Evolutionary conservation across 2,329 filamentous ascomycete species (phyloP), one percentile per base, ranked within the genome.

Genomic region (Beauveria sp.): DNA sequence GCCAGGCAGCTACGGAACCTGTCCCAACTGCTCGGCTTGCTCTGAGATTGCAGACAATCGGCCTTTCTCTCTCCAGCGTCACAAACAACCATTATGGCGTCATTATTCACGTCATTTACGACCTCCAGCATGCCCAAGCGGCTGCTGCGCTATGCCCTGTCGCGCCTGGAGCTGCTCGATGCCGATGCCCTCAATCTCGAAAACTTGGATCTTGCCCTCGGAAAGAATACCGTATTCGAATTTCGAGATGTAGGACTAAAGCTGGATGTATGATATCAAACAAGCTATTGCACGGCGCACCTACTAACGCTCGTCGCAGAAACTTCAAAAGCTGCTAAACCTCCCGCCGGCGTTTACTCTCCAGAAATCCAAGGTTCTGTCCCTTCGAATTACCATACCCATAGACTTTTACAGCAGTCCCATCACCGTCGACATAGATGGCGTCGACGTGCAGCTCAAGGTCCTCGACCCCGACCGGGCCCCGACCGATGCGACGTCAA

Each of bases 391-490:
- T 59, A 96, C 89, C 8, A 82, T 98, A 56, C 91, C 93, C 14
- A 87, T 95, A 71, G 91, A 97, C 73, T 87, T 97, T 66, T 92
- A 93, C 73, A 88, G 86, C 58, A 93, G 88, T 67, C 87, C 91
- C 30, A 96, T 98, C 70, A 79, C 84, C 34, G 85, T 93, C 68
- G 90, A 96, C 70, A 82, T 93, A 24, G 86, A 93, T 67, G 92
- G 91, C 22, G 85, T 97, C 63, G 84, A 93, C 66, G 81, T 96
- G 38, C 82, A 86, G 63, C 70, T 90, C 26, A 81, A 80, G 66
- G 78, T 91, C 40, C 67, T 77, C 67, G 64, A 64, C 28, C 52
- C 64, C 18, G 71, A 71, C 18, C 58, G 70, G 75, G 49, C 65
- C 72, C 50, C 71, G 88, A 38, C 84, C 85, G 69, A 67, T 72